Percentiles rank a stretch among this genome's conserved stretches.
These are phyloP conservation scores for Helicocarpus griseus DNA, from an alignment of 2,329 filamentous ascomycete genomes.

Conservation along the genomic window DNA sequence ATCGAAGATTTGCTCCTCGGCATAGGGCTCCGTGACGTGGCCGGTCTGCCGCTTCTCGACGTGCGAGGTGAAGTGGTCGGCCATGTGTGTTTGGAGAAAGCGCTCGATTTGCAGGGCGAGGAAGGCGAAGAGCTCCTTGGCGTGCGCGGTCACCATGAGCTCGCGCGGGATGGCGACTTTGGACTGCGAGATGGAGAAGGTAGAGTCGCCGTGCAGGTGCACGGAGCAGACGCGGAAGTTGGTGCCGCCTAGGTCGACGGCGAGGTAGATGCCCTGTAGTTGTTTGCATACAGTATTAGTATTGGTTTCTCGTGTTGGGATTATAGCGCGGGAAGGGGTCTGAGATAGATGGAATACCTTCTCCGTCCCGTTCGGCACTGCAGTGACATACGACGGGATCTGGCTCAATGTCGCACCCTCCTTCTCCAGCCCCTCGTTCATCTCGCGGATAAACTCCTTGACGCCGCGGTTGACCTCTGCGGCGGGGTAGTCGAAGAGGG, in stretches of 20 bases:
- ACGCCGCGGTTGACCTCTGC: slow-evolving; percentile 71
- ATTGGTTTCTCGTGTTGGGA: not conserved
- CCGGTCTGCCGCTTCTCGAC: slow-evolving; percentile 53
- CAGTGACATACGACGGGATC: slow-evolving; percentile 94
- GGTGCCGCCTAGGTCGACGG: slow-evolving; percentile 94
- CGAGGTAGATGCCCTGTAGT: slow-evolving; percentile 76
- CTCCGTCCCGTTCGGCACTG: slow-evolving; percentile 92
- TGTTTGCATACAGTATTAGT: not conserved
- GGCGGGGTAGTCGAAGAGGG: slow-evolving; percentile 75
- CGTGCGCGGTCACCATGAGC: slow-evolving; percentile 80
- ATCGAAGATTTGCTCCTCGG: slow-evolving; percentile 73
- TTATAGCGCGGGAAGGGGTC: not conserved
- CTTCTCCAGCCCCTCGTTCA: slow-evolving; percentile 72
- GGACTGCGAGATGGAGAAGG: slow-evolving; percentile 84
- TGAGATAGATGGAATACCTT: slow-evolving; percentile 54
- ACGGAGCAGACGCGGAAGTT: slow-evolving; percentile 98
- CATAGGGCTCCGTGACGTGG: slow-evolving; percentile 49
- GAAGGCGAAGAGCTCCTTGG: slow-evolving; percentile 82
- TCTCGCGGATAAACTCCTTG: slow-evolving; percentile 75
- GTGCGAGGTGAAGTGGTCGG: slow-evolving; percentile 71
- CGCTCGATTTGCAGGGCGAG: slow-evolving; percentile 83
- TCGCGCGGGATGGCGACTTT: slow-evolving; percentile 85
- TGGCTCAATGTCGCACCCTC: slow-evolving; percentile 79
- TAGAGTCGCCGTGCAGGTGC: slow-evolving; percentile 84
- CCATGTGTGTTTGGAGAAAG: slow-evolving; percentile 80